Evolutionary conservation across 345 rosid species (phyloP).

Genomic region (Iberis pinnata): DNA sequence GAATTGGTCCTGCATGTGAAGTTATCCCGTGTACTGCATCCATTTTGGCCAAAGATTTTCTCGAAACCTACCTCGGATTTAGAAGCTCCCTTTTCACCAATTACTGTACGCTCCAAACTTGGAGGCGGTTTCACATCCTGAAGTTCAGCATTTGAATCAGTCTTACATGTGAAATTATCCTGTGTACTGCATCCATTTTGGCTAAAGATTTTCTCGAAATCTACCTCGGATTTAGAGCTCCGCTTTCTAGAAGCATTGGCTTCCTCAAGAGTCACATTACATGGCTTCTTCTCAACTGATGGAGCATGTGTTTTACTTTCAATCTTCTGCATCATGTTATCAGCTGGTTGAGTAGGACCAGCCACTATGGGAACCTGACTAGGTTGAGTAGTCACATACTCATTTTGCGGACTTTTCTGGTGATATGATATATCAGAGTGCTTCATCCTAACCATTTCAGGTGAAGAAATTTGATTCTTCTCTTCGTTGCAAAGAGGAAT

Average conservation of each 20-base stretch:
- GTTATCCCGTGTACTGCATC: slow-evolving; percentile 12
- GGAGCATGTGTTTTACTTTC: slow-evolving; percentile 25
- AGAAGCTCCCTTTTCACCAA: slow-evolving; percentile 26
- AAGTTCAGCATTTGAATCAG: slow-evolving; percentile 27
- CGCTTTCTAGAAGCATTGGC: slow-evolving; percentile 22
- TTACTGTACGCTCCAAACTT: slow-evolving; percentile 17
- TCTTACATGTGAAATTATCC: slow-evolving; percentile 24
- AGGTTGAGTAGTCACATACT: slow-evolving; percentile 34
- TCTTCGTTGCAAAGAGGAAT: slow-evolving; percentile 16
- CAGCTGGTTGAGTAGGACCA: slow-evolving; percentile 15
- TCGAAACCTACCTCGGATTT: slow-evolving; percentile 21
- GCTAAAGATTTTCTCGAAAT: slow-evolving; percentile 11
- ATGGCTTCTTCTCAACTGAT: slow-evolving; percentile 28
- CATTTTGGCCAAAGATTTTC: slow-evolving; percentile 24
- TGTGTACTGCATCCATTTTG: slow-evolving; percentile 24
- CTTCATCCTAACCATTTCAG: slow-evolving; percentile 45
- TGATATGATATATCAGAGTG: slow-evolving; percentile 44
- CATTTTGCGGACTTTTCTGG: slow-evolving; percentile 33
- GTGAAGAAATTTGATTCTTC: slow-evolving; percentile 28
- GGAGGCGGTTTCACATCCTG: slow-evolving; percentile 33
- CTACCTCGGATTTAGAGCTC: slow-evolving; percentile 26
- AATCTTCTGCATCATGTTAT: slow-evolving; percentile 7
- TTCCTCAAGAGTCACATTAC: slow-evolving; percentile 23
- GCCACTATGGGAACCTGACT: slow-evolving; percentile 36
- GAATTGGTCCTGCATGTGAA: slow-evolving; percentile 31